Conservation (phyloP, 83 land plant species). For the Thuja plicata region DNA sequence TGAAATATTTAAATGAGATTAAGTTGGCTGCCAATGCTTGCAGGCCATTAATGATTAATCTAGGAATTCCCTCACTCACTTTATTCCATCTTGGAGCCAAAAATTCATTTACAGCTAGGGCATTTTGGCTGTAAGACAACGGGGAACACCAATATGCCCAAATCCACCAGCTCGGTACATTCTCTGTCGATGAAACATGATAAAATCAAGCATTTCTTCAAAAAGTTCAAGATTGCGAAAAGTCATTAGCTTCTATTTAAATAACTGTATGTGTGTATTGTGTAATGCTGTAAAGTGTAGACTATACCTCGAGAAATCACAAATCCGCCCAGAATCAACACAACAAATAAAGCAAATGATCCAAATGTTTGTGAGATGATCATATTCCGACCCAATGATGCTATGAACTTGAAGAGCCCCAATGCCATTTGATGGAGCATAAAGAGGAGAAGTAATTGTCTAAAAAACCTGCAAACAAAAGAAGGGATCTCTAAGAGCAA, state of each 20-base stretch:
- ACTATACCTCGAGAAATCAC: conserved; percentile 64
- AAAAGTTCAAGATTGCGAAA: background rate
- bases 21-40: background rate
- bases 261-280: background rate
- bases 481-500: background rate
- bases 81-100: conserved; percentile 60
- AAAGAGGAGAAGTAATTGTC: conserved; percentile 56
- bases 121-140: conserved; percentile 71
- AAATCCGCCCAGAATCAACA: conserved; percentile 79
- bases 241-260: background rate
- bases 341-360: conserved; percentile 38
- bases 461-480: conserved; percentile 51
- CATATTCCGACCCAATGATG: conserved; percentile 47
- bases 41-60: background rate
- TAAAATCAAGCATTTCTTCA: background rate
- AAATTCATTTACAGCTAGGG: conserved; percentile 70
- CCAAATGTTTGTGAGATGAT: conserved; percentile 69
- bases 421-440: conserved; percentile 68
- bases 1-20: conserved; percentile 2
- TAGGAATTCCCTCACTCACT: conserved; percentile 20
- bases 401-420: conserved; percentile 68
- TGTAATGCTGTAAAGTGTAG: background rate
- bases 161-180: conserved; percentile 71
- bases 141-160: conserved; percentile 89
- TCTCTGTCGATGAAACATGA: conserved; percentile 32